Evolutionary conservation across 2,329 filamentous ascomycete genomes (phyloP).

Genomic region (Metarhizium brunneum): DNA sequence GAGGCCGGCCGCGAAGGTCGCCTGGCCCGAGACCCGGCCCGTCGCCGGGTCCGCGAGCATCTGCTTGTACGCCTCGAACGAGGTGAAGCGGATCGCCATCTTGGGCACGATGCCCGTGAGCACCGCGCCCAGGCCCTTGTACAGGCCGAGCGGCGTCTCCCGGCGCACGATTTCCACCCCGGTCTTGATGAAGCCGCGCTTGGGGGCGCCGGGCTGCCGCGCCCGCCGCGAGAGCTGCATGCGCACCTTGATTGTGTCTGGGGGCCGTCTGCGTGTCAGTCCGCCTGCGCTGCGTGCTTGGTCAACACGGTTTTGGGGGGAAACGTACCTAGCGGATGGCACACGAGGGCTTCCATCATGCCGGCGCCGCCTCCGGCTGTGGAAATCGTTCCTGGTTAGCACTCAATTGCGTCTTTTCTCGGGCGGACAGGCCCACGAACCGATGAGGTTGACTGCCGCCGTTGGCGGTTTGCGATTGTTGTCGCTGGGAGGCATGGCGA

Average conservation of each 20-base stretch:
- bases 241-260: constrained; percentile 95
- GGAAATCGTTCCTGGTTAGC: neutral
- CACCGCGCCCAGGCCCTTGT: constrained; percentile 97
- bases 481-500: constrained; percentile 22
- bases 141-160: constrained; percentile 86
- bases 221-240: constrained; percentile 95
- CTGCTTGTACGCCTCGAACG: constrained; percentile 93
- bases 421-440: constrained; percentile 36
- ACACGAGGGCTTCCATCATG: constrained; percentile 98
- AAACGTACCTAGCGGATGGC: constrained; percentile 76
- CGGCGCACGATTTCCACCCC: constrained; percentile 78
- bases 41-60: constrained; percentile 59
- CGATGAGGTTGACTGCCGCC: constrained; percentile 83
- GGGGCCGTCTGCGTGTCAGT: neutral
- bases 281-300: too few species aligned
- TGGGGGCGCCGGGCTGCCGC: constrained; percentile 71
- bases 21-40: constrained; percentile 58
- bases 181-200: constrained; percentile 79
- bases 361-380: constrained; percentile 90
- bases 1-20: constrained; percentile 70
- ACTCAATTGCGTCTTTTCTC: neutral
- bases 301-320: neutral
- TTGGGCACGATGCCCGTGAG: constrained; percentile 95
- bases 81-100: constrained; percentile 98
- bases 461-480: constrained; percentile 67